Conservation (phyloP, 139 green algal species). For the Eudorina sp. region DNA sequence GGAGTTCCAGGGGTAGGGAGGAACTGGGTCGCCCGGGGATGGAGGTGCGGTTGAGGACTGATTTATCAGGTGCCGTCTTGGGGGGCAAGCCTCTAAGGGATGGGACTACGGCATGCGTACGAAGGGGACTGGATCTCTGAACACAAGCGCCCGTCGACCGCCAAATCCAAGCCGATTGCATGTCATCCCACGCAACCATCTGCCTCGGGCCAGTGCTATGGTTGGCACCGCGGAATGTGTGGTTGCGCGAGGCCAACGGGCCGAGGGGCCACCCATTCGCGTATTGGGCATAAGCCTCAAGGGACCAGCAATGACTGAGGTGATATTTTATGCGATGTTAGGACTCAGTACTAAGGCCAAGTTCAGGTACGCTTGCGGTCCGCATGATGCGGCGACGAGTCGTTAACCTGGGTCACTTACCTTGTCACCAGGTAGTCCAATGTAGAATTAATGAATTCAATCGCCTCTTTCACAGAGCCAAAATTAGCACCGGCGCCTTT, state of each 20-base stretch:
- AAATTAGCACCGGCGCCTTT: conserved; percentile 49
- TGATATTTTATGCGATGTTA: neutral
- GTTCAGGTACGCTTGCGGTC: neutral
- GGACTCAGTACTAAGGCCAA: neutral
- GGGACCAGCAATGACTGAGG: neutral
- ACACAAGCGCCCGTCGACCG: too few relatives aligned
- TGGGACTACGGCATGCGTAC: too few relatives aligned
- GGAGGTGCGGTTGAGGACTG: too few relatives aligned
- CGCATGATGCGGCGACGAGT: neutral
- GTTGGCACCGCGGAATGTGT: too few relatives aligned
- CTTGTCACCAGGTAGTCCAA: conserved; percentile 89
- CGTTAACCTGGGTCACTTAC: conserved; percentile 45
- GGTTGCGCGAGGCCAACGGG: too few relatives aligned
- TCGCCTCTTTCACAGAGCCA: conserved; percentile 47
- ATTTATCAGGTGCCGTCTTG: too few relatives aligned
- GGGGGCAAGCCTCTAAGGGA: too few relatives aligned
- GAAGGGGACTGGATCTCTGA: too few relatives aligned
- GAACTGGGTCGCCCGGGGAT: too few relatives aligned
- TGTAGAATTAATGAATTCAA: conserved; percentile 57
- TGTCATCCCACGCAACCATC: too few relatives aligned
- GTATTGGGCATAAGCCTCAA: neutral
- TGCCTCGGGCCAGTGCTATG: too few relatives aligned
- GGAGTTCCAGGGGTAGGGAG: neutral
- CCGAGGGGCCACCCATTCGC: neutral
- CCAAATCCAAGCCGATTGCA: too few relatives aligned